Evolutionary conservation across 1,284 basidiomycete genomes (phyloP).

Genomic region (Trichosporon ovoides): DNA sequence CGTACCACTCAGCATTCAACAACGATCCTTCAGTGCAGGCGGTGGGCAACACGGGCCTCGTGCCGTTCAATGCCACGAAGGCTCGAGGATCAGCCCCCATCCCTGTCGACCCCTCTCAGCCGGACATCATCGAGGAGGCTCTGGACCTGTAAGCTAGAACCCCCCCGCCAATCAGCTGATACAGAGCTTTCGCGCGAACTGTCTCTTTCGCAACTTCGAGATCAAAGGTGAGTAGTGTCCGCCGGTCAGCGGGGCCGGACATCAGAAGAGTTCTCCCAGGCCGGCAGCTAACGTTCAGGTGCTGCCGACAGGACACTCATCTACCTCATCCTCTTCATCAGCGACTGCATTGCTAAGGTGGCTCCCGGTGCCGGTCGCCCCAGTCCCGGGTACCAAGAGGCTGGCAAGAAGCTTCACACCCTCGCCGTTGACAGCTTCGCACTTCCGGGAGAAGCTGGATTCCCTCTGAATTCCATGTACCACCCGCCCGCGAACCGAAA

Average conservation of each 20-base stretch:
- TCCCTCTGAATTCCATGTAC: slow-evolving; percentile 90
- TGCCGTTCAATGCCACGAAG: slow-evolving; percentile 79
- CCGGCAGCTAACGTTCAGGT: slow-evolving; percentile 46
- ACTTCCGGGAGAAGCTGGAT: slow-evolving; percentile 92
- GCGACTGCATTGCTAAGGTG: slow-evolving; percentile 90
- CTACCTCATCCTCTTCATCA: slow-evolving; percentile 95
- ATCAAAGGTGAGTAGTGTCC: slow-evolving; percentile 77
- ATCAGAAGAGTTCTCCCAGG: too few relatives aligned
- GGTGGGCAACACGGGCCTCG: slow-evolving; percentile 83
- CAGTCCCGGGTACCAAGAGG: slow-evolving; percentile 71
- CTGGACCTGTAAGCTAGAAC: slow-evolving; percentile 62
- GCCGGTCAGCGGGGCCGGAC: too few relatives aligned
- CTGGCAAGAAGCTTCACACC: slow-evolving; percentile 80
- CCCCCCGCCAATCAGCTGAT: background rate
- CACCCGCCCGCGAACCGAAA: slow-evolving; percentile 67
- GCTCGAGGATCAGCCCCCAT: slow-evolving; percentile 53
- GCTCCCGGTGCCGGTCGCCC: slow-evolving; percentile 52
- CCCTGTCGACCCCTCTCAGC: slow-evolving; percentile 65
- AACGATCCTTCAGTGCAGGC: slow-evolving; percentile 73
- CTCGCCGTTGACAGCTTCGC: slow-evolving; percentile 88
- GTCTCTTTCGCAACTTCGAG: slow-evolving; percentile 98
- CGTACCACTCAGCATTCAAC: slow-evolving; percentile 94
- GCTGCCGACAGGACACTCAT: slow-evolving; percentile 94
- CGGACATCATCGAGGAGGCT: slow-evolving; percentile 94
- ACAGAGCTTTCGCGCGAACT: slow-evolving; percentile 88